Base-by-base conservation (phyloP, 805 yeast genomes). In the Diddensiella transvaalensis region DNA sequence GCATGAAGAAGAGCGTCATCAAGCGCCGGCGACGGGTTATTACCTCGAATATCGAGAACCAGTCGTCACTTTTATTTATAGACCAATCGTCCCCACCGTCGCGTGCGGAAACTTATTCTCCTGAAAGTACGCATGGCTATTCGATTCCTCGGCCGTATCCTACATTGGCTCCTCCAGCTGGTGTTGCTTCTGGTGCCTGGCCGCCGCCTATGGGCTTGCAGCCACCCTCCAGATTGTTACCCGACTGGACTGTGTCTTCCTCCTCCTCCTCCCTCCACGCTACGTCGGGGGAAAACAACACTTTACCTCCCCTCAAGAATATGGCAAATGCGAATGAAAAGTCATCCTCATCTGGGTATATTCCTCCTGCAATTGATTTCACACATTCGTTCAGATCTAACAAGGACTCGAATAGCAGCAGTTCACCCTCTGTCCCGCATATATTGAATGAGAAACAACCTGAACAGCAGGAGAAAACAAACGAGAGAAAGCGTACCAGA, bases 1-100 rank as follows among this genome's bases (percentile, higher is more conserved):
- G 79, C 49, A 76, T 86, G 85, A 84, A 85, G 58, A 76, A 83
- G 56, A 73, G 75, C 47, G 80, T 86, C 38, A 86, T 87, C 53
- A 85, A 85, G 63, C 75, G 96, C 57, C 72, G 96, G 48, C 83
- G 80, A 54, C 73, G 93, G 57, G 60, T 62, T n/a, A 48, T 60
- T 32, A 26, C 22, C 15, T 40, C 26, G 2, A 38, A 22, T 6
- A 39, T 19, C 21, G 40, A 11, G 40, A n/a, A 35, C 8, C 38
- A 35, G 21, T 18, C 8, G 21, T 35, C 38, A 8, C 8, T 18
- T 10, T 17, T 35, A 6, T 35, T 35, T 18, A 17, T 8, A n/a
- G 38, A 35, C 38, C 38, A 35, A 17, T 13, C 38, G 8, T 35
- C 38, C 8, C 38, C 38, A 6, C 38, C 38, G 15, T 35, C 38